Evolutionary conservation across 1,284 basidiomycete species (phyloP).

Genomic region (Rhodotorula sp.): DNA sequence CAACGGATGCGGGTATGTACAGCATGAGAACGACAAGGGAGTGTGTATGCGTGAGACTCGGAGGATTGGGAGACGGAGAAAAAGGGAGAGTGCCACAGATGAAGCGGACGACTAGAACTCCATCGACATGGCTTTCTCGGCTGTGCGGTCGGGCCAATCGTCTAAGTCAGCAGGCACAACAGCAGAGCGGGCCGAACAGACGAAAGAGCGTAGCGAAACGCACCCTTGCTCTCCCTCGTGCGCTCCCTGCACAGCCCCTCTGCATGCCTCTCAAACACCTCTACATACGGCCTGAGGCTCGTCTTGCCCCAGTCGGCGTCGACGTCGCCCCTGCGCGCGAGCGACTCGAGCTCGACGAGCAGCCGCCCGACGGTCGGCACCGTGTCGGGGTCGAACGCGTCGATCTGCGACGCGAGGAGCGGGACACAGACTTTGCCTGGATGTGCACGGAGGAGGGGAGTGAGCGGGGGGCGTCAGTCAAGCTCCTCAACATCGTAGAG

Average conservation of each 20-base stretch:
- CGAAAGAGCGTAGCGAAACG: neutral
- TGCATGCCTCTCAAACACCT: constrained; percentile 78
- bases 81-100: neutral
- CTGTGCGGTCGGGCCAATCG: neutral
- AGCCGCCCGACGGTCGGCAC: constrained; percentile 87
- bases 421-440: constrained; percentile 90
- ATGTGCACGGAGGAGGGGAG: neutral
- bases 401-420: constrained; percentile 66
- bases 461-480: neutral
- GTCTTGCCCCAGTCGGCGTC: constrained; percentile 57
- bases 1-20: neutral
- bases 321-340: constrained; percentile 44
- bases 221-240: constrained; percentile 41
- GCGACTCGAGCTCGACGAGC: constrained; percentile 68
- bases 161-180: neutral
- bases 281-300: constrained; percentile 79
- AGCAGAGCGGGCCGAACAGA: too few species aligned
- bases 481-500: too few species aligned
- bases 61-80: neutral
- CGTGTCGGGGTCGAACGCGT: constrained; percentile 77
- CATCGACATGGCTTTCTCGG: constrained; percentile 25
- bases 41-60: neutral
- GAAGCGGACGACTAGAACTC: constrained; percentile 21
- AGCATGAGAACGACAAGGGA: neutral
- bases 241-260: constrained; percentile 53